Evolutionary conservation across 2,329 filamentous ascomycete species (phyloP).

Genomic region (Penicillium concentricum): DNA sequence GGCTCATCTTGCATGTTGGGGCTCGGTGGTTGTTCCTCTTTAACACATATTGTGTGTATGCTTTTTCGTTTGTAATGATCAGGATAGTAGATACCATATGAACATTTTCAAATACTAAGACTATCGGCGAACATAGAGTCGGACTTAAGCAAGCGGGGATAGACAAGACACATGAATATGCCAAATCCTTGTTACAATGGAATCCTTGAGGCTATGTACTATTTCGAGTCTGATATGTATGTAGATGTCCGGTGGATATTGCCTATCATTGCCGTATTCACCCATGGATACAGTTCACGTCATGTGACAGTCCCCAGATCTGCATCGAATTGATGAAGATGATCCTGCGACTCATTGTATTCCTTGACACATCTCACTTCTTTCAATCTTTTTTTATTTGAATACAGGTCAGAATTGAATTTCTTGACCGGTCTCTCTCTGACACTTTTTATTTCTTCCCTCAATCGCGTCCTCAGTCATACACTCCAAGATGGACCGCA

Average conservation of each 20-base stretch:
- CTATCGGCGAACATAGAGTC: background rate
- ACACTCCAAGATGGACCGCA: constrained; percentile 57
- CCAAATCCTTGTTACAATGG: background rate
- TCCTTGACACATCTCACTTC: background rate
- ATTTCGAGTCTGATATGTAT: background rate
- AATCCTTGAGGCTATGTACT: background rate
- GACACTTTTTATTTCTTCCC: background rate
- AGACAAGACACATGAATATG: background rate
- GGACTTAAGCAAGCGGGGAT: background rate
- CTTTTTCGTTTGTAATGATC: constrained; percentile 22
- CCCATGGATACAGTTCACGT: background rate
- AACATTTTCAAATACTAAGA: constrained; percentile 2
- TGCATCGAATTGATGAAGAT: constrained; percentile 4
- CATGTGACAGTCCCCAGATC: constrained; percentile 9
- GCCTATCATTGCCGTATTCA: background rate
- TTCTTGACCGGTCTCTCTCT: background rate
- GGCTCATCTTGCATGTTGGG: constrained; percentile 30
- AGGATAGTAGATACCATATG: constrained; percentile 22
- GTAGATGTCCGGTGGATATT: background rate
- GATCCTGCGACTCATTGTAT: constrained; percentile 5
- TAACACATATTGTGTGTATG: constrained; percentile 14
- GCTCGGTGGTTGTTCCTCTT: constrained; percentile 20
- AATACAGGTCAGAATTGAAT: background rate
- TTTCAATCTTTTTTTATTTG: background rate
- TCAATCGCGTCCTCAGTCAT: constrained; percentile 1